Evolutionary conservation across 169 alveolate genomes (phyloP).

Genomic region (Eimeria zaria): DNA sequence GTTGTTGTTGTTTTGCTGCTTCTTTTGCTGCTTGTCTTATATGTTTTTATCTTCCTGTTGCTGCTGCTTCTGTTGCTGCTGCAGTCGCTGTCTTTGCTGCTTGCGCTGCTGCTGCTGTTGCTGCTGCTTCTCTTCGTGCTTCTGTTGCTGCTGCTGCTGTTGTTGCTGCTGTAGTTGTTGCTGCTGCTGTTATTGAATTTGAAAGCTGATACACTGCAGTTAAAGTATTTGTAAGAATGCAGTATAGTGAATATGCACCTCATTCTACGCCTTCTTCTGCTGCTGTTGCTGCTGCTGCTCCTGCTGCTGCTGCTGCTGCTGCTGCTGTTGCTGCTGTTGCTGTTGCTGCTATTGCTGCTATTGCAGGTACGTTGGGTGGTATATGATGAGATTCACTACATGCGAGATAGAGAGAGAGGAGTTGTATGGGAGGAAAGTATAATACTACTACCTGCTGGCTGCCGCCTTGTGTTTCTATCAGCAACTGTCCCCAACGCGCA

Average conservation of each 20-base stretch:
- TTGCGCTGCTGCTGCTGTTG: neutral
- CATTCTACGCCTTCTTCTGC: constrained; percentile 72
- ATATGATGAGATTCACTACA: constrained; percentile 99
- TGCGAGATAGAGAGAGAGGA: constrained; percentile 99
- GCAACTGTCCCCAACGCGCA: constrained; percentile 99
- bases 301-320: constrained; percentile 34
- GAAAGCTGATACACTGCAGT: constrained; percentile 95
- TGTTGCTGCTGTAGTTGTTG: neutral
- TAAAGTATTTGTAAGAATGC: constrained; percentile 98
- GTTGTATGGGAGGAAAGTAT: constrained; percentile 99
- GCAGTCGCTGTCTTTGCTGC: constrained; percentile 95
- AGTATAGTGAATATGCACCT: constrained; percentile 99
- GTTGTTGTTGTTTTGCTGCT: too few relatives aligned
- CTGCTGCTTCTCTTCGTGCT: neutral
- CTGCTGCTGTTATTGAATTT: neutral
- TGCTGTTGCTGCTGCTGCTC: constrained; percentile 1
- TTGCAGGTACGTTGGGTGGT: constrained; percentile 96
- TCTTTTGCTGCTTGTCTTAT: constrained; percentile 24
- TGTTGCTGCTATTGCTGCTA: constrained; percentile 17
- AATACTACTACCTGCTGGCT: constrained; percentile 93
- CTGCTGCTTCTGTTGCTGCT: constrained; percentile 31
- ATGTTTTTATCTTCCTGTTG: too few relatives aligned
- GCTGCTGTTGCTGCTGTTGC: constrained; percentile 36
- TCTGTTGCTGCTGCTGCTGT: neutral
- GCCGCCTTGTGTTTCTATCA: constrained; percentile 98